Percentiles rank a stretch among this genome's conserved stretches.
Evolutionary conservation across 2,329 filamentous ascomycete species (phyloP).

Genomic region (Fusarium sp.): DNA sequence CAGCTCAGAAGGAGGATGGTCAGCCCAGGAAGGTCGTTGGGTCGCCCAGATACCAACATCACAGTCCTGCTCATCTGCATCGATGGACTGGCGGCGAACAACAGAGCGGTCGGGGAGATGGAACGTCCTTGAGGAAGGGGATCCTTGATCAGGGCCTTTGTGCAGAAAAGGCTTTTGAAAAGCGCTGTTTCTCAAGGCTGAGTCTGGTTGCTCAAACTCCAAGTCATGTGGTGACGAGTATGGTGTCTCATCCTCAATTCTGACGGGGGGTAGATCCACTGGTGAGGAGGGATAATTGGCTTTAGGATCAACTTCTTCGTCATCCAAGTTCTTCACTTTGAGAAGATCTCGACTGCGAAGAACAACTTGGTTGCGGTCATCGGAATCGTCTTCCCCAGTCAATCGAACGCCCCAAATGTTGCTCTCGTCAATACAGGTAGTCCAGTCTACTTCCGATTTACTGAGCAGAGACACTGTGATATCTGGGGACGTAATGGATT

Average conservation of each 20-base stretch:
- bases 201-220: neutral
- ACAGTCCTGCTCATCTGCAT: neutral
- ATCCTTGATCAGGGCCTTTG: neutral
- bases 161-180: neutral
- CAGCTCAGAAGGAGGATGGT: neutral
- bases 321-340: neutral
- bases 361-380: no score
- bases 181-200: neutral
- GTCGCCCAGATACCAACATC: conserved; percentile 23
- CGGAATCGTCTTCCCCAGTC: neutral
- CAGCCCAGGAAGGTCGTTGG: neutral
- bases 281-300: conserved; percentile 1
- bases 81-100: no score
- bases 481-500: conserved; percentile 30
- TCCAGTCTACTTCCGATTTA: conserved; percentile 34
- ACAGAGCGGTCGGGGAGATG: neutral
- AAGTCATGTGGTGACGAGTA: no score
- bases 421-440: conserved; percentile 16
- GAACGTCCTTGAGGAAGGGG: neutral
- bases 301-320: neutral
- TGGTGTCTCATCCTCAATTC: neutral
- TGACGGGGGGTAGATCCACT: neutral
- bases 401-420: conserved; percentile 44
- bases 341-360: neutral
- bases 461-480: conserved; percentile 24